Evolutionary conservation across 139 green algal genomes (phyloP).

Genomic region (Nannochloris sp.): DNA sequence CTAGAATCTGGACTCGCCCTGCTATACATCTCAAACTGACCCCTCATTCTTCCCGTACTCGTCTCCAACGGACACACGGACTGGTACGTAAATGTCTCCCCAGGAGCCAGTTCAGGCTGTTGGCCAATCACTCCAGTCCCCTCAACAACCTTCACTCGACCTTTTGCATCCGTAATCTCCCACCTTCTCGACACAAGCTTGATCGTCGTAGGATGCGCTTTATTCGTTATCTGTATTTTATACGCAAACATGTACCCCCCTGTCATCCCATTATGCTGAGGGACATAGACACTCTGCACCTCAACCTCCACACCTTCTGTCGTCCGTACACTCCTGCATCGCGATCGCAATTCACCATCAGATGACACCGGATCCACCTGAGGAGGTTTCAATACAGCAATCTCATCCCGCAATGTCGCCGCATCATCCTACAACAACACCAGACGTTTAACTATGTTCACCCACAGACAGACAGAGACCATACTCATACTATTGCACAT

Average conservation of each 20-base stretch:
- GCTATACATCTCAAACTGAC: constrained; percentile 36
- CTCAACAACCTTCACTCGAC: constrained; percentile 20
- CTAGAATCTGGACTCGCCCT: background rate
- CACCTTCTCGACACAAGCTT: constrained; percentile 17
- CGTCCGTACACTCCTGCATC: background rate
- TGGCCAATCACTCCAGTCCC: constrained; percentile 68
- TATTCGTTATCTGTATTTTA: constrained; percentile 19
- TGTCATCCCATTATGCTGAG: background rate
- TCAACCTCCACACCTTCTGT: constrained; percentile 21
- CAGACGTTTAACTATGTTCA: too few relatives aligned
- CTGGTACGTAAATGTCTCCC: constrained; percentile 58
- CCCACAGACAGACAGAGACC: too few relatives aligned
- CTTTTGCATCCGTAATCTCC: constrained; percentile 13
- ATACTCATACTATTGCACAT: background rate
- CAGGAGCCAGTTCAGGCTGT: constrained; percentile 61
- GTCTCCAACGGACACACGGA: constrained; percentile 55
- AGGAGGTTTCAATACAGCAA: constrained; percentile 10
- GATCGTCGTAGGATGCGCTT: constrained; percentile 12
- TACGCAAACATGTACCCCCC: constrained; percentile 17
- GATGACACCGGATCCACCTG: background rate
- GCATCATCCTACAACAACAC: constrained; percentile 9
- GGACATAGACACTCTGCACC: constrained; percentile 13
- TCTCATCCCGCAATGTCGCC: constrained; percentile 10
- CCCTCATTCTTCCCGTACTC: constrained; percentile 55
- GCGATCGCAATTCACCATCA: too few relatives aligned